These are phyloP conservation scores for Colletotrichum simmondsii DNA, from an alignment of 2,329 filamentous ascomycete species.

Conservation along the genomic window DNA sequence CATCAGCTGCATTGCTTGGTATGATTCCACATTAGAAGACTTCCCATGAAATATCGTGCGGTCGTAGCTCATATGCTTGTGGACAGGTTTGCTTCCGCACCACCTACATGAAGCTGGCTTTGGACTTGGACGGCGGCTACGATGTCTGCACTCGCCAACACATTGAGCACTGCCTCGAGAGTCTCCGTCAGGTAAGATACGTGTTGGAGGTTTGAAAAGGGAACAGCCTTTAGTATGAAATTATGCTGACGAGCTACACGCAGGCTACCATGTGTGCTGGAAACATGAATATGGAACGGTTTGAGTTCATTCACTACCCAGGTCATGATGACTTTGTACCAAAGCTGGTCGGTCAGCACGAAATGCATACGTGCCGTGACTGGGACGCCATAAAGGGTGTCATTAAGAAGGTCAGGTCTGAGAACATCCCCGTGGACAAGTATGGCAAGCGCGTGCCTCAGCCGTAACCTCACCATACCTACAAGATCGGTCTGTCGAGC, in stretches of 20 bases:
- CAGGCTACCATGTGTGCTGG: constrained; percentile 2
- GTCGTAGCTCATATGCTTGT: not conserved
- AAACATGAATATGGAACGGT: constrained; percentile 5
- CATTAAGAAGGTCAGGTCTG: not conserved
- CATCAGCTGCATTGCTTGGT: constrained; percentile 6
- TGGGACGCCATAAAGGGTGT: constrained; percentile 1
- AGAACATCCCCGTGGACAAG: constrained; percentile 9
- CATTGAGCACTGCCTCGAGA: constrained; percentile 3
- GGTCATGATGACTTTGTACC: not conserved
- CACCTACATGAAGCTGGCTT: constrained; percentile 6
- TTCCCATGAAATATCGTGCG: not conserved
- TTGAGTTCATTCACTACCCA: constrained; percentile 3
- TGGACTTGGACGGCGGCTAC: constrained; percentile 9
- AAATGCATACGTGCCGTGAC: constrained; percentile 1
- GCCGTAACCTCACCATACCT: not conserved
- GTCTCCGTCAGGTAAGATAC: not conserved
- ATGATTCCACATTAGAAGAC: not conserved
- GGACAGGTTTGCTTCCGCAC: not conserved
- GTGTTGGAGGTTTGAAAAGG: too few species aligned
- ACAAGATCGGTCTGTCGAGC: not conserved
- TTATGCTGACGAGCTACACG: not conserved
- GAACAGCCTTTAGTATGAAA: too few species aligned
- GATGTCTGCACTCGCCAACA: not conserved
- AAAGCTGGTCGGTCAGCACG: not conserved
- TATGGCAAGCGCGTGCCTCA: not conserved